phyloP scores from a whole-genome alignment of 257 asterid genomes.

The Cordia subcordata region DNA sequence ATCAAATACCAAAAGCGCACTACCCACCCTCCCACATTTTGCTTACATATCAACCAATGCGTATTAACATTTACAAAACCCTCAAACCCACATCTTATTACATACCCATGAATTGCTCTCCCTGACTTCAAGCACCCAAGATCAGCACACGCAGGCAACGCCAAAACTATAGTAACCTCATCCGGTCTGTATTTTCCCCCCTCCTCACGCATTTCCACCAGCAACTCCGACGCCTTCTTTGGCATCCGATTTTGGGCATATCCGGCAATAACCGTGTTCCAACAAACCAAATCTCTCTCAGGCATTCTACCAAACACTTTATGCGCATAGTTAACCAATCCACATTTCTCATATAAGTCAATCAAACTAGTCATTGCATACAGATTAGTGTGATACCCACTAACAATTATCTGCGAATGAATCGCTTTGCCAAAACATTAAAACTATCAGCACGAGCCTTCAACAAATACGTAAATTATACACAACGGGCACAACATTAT shows the following conservation, averaged over 20 bases:
- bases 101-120: conserved; percentile 60
- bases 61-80: conserved; percentile 66
- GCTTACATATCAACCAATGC: conserved; percentile 87
- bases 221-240: conserved; percentile 49
- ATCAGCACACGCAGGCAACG: conserved; percentile 67
- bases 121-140: conserved; percentile 48
- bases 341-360: conserved; percentile 68
- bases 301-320: conserved; percentile 90
- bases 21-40: conserved; percentile 55
- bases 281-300: conserved; percentile 71
- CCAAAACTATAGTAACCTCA: conserved; percentile 63
- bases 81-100: conserved; percentile 39
- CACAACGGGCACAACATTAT: conserved; percentile 52
- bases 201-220: conserved; percentile 49
- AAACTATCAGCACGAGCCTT: conserved; percentile 61
- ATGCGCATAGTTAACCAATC: conserved; percentile 52
- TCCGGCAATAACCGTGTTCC: conserved; percentile 79
- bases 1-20: conserved; percentile 55
- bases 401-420: conserved; percentile 67
- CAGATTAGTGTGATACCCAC: conserved; percentile 49
- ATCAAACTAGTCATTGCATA: conserved; percentile 61
- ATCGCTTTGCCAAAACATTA: conserved; percentile 62
- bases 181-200: conserved; percentile 49
- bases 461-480: conserved; percentile 52
- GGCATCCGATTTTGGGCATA: conserved; percentile 73